phyloP scores from a whole-genome alignment of 2,329 filamentous ascomycete genomes.

The Aspergillus sp. region DNA sequence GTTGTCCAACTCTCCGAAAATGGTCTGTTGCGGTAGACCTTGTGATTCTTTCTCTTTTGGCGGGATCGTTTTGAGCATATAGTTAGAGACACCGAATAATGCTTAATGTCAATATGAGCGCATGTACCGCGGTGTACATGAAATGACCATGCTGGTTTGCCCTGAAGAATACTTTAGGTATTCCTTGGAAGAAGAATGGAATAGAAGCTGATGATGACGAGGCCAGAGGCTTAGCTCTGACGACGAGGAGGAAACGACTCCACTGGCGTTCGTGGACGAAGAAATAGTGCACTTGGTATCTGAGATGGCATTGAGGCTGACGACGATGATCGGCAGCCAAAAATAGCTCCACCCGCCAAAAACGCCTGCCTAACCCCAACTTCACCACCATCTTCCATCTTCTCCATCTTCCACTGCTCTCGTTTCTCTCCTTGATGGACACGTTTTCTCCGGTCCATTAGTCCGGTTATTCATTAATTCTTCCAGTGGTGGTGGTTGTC shows the following conservation, averaged over 20 bases:
- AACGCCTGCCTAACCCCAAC: conserved; percentile 14
- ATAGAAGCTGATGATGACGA: not conserved
- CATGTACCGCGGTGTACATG: not conserved
- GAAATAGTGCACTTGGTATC: not conserved
- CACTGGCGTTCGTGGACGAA: not conserved
- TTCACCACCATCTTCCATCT: not conserved
- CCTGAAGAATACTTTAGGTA: too few species aligned
- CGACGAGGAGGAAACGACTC: not conserved
- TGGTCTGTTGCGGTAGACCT: too few species aligned
- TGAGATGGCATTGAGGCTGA: not conserved
- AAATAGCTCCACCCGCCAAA: conserved; percentile 15
- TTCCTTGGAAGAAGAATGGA: not conserved
- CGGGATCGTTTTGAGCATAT: not conserved
- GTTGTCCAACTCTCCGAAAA: not conserved
- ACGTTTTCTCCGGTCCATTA: not conserved
- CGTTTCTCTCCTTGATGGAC: not conserved
- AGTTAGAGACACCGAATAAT: conserved; percentile 17
- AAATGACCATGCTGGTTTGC: too few species aligned
- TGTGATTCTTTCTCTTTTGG: too few species aligned
- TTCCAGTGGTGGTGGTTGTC: not conserved
- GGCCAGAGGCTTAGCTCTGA: not conserved
- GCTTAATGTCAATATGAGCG: conserved; percentile 21
- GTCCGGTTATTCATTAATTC: not conserved
- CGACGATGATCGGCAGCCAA: conserved; percentile 16
- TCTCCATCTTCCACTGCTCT: not conserved